phyloP scores from a whole-genome alignment of 1,284 basidiomycete genomes.

The Vanrija sp. region DNA sequence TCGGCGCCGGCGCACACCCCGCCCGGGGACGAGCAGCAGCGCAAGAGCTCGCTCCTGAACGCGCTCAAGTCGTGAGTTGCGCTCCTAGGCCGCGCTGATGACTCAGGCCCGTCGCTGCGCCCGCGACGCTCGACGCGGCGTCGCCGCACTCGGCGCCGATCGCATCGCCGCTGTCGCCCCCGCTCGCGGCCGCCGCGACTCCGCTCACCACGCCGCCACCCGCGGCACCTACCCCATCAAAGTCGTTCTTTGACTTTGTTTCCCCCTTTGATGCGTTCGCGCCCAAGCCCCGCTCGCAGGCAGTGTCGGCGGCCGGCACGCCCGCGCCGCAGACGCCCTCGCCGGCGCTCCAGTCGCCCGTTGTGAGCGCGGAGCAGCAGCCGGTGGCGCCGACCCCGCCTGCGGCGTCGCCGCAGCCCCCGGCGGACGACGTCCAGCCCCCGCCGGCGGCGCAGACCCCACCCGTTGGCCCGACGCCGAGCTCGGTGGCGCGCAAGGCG shows the following conservation, averaged over 20 bases:
- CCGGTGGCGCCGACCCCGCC: background rate
- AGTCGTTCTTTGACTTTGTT: constrained; percentile 43
- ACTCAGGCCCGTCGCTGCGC: background rate
- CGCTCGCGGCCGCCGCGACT: background rate
- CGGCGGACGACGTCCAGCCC: background rate
- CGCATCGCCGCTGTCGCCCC: background rate
- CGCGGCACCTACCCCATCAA: constrained; percentile 8
- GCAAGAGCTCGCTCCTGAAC: constrained; percentile 11
- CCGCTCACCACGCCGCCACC: background rate
- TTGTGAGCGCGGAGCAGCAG: too few relatives aligned
- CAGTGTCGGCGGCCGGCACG: background rate
- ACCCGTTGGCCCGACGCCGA: background rate
- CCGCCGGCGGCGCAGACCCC: background rate
- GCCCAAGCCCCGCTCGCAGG: constrained; percentile 10
- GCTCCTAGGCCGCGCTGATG: background rate
- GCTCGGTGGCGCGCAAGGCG: background rate
- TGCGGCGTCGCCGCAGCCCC: background rate
- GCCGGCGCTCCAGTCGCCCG: background rate
- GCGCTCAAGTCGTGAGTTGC: constrained; percentile 11
- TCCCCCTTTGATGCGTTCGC: constrained; percentile 44
- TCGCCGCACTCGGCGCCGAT: background rate
- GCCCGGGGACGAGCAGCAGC: background rate
- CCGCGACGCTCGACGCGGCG: constrained; percentile 1
- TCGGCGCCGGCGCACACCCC: background rate
- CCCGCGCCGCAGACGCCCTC: background rate